phyloP scores from a whole-genome alignment of 23 red algal species.

The Gracilaria gracilis region DNA sequence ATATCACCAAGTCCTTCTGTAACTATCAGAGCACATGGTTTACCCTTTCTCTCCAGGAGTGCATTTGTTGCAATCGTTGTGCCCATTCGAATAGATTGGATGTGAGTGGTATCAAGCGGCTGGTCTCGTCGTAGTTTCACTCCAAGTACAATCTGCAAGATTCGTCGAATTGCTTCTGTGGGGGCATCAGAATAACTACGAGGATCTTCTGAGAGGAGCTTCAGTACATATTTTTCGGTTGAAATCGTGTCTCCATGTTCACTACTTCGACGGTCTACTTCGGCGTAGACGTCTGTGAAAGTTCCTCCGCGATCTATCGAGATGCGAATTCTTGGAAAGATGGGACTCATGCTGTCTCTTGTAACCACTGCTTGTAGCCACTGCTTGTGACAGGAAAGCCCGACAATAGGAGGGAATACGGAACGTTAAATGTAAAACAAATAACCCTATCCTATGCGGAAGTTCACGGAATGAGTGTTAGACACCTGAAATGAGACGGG shows the following conservation, averaged over 20 bases:
- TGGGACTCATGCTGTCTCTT: background rate
- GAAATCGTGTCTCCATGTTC: background rate
- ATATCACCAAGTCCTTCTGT: slow-evolving; percentile 84
- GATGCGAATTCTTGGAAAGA: slow-evolving; percentile 59
- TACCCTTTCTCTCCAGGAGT: slow-evolving; percentile 91
- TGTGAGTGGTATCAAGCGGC: slow-evolving; percentile 66
- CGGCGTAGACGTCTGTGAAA: slow-evolving; percentile 96
- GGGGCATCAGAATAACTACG: slow-evolving; percentile 92
- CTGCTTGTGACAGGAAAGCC: background rate
- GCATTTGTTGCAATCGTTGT: slow-evolving; percentile 99
- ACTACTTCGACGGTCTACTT: slow-evolving; percentile 39
- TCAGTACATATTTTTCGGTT: slow-evolving; percentile 62
- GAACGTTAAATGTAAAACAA: background rate
- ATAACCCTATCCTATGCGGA: background rate
- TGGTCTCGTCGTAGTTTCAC: slow-evolving; percentile 16
- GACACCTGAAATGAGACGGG: background rate
- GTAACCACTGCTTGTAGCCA: background rate
- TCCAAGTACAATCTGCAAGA: slow-evolving; percentile 59
- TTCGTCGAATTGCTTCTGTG: slow-evolving; percentile 90
- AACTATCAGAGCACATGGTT: slow-evolving; percentile 76
- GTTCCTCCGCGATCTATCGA: slow-evolving; percentile 98
- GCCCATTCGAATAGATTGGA: slow-evolving; percentile 97
- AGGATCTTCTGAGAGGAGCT: slow-evolving; percentile 95
- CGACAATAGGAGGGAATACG: background rate
- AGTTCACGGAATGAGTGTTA: too few relatives aligned